Evolutionary conservation across 176 grass and related monocot genomes (phyloP), one percentile per base, ranked within the genome.

Genomic region (Carex littledalei): DNA sequence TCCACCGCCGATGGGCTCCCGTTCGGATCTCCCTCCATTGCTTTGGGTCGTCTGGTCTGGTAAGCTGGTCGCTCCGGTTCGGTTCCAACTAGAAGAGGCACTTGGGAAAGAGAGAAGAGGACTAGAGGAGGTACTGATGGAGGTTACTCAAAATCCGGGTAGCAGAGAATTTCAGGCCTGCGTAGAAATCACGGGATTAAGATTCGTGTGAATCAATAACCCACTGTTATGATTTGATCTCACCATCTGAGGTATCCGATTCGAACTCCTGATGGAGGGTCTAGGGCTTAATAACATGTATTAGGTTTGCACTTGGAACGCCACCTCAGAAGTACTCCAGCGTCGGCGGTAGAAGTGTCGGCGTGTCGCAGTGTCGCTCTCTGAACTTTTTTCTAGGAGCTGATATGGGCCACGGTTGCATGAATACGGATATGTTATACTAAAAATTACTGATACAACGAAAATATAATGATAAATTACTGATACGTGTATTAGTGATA

Each of bases 1-100:
- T 86, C 88, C 87, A 86, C 47, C 60, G 82, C 81, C 76, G 68
- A 50, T 80, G 68, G 79, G 84, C 60, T 86, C 63, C 50, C 45
- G 85, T 39, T 93, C 88, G 74, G 20, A 66, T 83, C 35, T 52
- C 35, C 80, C 45, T 10, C 86, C 90, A 70, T 89, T 64, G 16
- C 18, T 84, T 1, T n/a, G n/a, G 65, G 45, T 29, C 8, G 84
- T 81, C 24, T 31, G 4, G 78, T 72, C 52, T 24, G n/a, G 67
- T 85, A 69, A 16, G 17, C 18, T 62, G 15, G n/a, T 59, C 32
- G 22, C 24, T 84, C 21, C 81, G 81, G 62, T 54, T 34, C 3
- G 35, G 35, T 70, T 54, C 21, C 72, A 9, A 76, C 72, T 76
- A 5, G 71, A 12, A 76, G 45, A 15, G 45, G 2, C 47, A 53